Conservation (phyloP, 139 green algal species). For the Pycnococcus provasolii region DNA sequence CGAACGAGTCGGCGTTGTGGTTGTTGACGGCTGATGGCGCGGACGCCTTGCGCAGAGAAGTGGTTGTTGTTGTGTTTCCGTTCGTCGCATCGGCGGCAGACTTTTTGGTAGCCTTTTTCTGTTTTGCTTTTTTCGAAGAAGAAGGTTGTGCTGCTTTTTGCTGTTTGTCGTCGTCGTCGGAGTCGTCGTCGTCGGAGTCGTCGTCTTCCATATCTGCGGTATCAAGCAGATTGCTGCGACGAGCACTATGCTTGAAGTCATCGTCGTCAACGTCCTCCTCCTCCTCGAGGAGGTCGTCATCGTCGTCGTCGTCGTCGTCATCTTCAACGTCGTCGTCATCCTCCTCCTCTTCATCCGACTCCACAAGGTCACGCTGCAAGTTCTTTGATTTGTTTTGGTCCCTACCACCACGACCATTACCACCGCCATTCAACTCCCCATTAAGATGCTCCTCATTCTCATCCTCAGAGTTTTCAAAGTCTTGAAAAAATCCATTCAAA, state of each 20-base stretch:
- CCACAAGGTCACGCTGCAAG: not conserved
- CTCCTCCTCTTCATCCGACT: not conserved
- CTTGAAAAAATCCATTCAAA: not conserved
- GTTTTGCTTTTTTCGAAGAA: not conserved
- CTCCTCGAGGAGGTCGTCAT: not conserved
- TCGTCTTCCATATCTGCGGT: not conserved
- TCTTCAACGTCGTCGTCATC: slow-evolving; percentile 1
- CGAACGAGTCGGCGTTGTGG: slow-evolving; percentile 43
- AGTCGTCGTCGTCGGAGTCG: slow-evolving; percentile 6
- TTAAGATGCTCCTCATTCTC: slow-evolving; percentile 8
- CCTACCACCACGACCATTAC: no score
- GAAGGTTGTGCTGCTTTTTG: not conserved
- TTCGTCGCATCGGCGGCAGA: no score
- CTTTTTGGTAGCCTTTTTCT: no score
- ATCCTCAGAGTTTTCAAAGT: slow-evolving; percentile 11
- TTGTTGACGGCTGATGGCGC: no score
- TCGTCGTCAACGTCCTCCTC: not conserved
- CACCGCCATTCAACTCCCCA: not conserved
- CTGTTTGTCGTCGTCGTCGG: not conserved
- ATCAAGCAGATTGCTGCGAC: not conserved
- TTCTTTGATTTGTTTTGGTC: no score
- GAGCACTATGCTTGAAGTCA: not conserved
- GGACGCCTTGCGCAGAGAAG: no score
- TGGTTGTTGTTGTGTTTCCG: not conserved
- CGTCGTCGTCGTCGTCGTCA: not conserved